These are phyloP conservation scores for Benincasa hispida DNA, from an alignment of 306 rosid genomes.

Conservation along the genomic window DNA sequence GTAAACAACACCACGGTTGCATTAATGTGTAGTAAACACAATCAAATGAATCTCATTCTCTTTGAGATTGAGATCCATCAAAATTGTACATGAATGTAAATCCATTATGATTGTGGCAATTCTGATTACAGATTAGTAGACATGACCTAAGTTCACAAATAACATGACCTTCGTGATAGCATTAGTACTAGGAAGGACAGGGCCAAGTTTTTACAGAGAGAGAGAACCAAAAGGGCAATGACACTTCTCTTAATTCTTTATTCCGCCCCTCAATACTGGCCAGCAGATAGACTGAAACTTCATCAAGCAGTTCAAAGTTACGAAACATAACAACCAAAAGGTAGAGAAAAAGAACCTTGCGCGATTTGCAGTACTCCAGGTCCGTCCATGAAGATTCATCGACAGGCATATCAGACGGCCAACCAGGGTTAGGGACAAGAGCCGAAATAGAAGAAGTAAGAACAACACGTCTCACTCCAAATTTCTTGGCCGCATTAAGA, in stretches of 20 bases:
- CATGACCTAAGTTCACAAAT: no score
- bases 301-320: background rate
- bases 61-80: no score
- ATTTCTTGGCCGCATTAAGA: conserved; percentile 36
- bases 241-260: background rate
- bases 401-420: conserved; percentile 34
- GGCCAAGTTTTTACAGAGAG: no score
- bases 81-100: no score
- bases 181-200: no score
- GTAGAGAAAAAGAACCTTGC: conserved; percentile 7
- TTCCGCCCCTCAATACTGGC: background rate
- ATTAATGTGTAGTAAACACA: no score
- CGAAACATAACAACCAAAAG: background rate
- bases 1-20: no score
- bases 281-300: background rate
- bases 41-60: no score
- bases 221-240: no score
- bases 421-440: conserved; percentile 59
- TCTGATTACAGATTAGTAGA: no score
- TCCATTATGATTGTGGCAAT: no score
- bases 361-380: conserved; percentile 40
- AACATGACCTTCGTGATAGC: no score
- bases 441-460: conserved; percentile 87
- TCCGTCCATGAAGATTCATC: conserved; percentile 87
- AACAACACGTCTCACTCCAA: conserved; percentile 51